phyloP scores from a whole-genome alignment of 2,329 filamentous ascomycete species.

The Capronia americana region DNA sequence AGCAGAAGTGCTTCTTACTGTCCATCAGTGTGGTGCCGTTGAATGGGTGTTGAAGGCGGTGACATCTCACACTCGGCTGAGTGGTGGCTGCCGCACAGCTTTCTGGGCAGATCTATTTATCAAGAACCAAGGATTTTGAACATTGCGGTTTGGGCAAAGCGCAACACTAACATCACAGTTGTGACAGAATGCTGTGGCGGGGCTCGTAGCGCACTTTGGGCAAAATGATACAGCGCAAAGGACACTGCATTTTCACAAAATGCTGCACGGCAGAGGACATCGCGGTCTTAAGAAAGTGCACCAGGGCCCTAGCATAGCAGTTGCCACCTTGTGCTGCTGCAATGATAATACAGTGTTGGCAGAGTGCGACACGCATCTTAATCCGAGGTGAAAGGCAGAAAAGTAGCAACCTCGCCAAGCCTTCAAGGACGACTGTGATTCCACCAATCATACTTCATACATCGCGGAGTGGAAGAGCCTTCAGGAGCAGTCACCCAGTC shows the following conservation, averaged over 20 bases:
- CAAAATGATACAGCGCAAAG: neutral
- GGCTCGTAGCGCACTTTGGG: neutral
- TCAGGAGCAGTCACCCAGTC: neutral
- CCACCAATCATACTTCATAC: slow-evolving; percentile 13
- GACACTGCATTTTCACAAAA: neutral
- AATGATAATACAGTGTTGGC: neutral
- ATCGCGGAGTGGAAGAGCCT: slow-evolving; percentile 5
- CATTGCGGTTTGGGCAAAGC: neutral
- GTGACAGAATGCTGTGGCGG: neutral
- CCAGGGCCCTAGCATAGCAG: neutral
- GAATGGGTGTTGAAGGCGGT: no score
- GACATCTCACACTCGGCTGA: no score
- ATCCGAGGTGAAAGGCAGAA: neutral
- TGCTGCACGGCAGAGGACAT: neutral
- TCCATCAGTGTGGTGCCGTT: no score
- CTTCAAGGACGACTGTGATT: neutral
- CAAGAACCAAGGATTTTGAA: no score
- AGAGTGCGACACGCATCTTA: neutral
- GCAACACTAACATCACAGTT: neutral
- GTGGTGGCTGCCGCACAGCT: no score
- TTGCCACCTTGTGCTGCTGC: neutral
- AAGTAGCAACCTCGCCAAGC: neutral
- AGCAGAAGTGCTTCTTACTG: no score
- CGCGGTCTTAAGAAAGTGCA: neutral
- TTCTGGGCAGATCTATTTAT: no score